Conservation (phyloP, 2,329 filamentous ascomycete genomes). For the Neopestalotiopsis clavispora region DNA sequence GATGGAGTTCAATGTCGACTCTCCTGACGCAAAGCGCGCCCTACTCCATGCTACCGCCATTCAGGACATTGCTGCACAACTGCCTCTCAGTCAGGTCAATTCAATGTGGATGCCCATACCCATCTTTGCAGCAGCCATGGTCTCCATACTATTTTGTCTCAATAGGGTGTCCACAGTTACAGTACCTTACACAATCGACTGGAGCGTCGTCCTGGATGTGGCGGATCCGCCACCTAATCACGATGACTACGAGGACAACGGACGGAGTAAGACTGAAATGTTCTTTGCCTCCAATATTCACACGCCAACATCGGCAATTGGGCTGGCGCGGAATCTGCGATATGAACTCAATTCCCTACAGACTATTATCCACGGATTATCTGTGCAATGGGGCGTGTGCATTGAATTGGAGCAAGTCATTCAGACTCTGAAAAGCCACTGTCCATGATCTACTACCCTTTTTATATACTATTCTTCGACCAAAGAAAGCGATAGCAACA, state of each 20-base stretch:
- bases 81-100: slow-evolving; percentile 12
- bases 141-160: slow-evolving; percentile 9
- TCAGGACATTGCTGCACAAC: slow-evolving; percentile 7
- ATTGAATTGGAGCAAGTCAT: slow-evolving; percentile 6
- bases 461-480: not conserved
- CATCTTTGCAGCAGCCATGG: slow-evolving; percentile 12
- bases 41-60: slow-evolving; percentile 15
- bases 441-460: not conserved
- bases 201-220: slow-evolving; percentile 3
- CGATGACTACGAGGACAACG: not conserved
- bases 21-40: slow-evolving; percentile 8
- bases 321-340: slow-evolving; percentile 5
- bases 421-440: slow-evolving; percentile 11
- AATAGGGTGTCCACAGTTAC: slow-evolving; percentile 8
- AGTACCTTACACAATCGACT: slow-evolving; percentile 10
- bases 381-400: slow-evolving; percentile 16
- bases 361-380: slow-evolving; percentile 11
- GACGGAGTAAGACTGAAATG: slow-evolving; percentile 3
- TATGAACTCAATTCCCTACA: slow-evolving; percentile 11
- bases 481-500: not conserved
- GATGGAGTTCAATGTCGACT: not conserved
- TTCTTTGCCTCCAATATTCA: slow-evolving; percentile 10
- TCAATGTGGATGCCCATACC: slow-evolving; percentile 15
- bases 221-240: not conserved
- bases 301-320: not conserved